Percentiles rank a stretch among this genome's conserved stretches.
phyloP scores from a whole-genome alignment of 179 eudicot species.

The Silene noctiflora region DNA sequence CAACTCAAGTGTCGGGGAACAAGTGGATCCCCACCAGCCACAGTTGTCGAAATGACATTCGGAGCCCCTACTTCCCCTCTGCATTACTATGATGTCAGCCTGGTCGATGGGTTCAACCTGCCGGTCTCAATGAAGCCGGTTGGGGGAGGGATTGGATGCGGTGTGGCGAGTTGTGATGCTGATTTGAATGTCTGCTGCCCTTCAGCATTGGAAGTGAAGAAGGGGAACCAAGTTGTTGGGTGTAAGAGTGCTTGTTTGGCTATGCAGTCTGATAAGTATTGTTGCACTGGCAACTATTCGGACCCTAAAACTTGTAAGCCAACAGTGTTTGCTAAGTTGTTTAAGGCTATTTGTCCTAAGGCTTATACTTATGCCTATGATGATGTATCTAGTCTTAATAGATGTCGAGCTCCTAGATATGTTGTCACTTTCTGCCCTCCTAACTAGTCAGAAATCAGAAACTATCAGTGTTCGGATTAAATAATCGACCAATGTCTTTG shows the following conservation, averaged over 20 bases:
- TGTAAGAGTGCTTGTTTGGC: slow-evolving; percentile 94
- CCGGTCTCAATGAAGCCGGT: slow-evolving; percentile 85
- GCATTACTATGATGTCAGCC: slow-evolving; percentile 86
- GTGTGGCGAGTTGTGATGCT: slow-evolving; percentile 70
- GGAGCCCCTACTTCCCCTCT: slow-evolving; percentile 71
- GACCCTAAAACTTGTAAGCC: slow-evolving; percentile 77
- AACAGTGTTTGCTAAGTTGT: slow-evolving; percentile 64
- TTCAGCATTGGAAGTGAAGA: slow-evolving; percentile 67
- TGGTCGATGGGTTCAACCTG: slow-evolving; percentile 89
- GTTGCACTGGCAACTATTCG: slow-evolving; percentile 69
- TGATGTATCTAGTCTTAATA: slow-evolving; percentile 78
- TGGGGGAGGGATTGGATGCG: slow-evolving; percentile 82
- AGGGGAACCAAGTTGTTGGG: slow-evolving; percentile 61
- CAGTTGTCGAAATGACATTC: slow-evolving; percentile 84
- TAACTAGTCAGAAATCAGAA: slow-evolving; percentile 12
- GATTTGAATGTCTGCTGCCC: slow-evolving; percentile 85
- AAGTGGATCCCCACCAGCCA: slow-evolving; percentile 80
- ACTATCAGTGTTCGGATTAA: too few relatives aligned
- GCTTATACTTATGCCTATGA: slow-evolving; percentile 88
- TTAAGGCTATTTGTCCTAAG: slow-evolving; percentile 86
- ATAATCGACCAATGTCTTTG: too few relatives aligned
- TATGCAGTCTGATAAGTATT: slow-evolving; percentile 64
- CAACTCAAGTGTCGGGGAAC: slow-evolving; percentile 60
- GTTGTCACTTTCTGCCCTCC: slow-evolving; percentile 89
- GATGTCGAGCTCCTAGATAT: slow-evolving; percentile 77